Evolutionary conservation across 2,329 filamentous ascomycete genomes (phyloP), one percentile per base, ranked within the genome.

Genomic region (Aspergillus sp.): DNA sequence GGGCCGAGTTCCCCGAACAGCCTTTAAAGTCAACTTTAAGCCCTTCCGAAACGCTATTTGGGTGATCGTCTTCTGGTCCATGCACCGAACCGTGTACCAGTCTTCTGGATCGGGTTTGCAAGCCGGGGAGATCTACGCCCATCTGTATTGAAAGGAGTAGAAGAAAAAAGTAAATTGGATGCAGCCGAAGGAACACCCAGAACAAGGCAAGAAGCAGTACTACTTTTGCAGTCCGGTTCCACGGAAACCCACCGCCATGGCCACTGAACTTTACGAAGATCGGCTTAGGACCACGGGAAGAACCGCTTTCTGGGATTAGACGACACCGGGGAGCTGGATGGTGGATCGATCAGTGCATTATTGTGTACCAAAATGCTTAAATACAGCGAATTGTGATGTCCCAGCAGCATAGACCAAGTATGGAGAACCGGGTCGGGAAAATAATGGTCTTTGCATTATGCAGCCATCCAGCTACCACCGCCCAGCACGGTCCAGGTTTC

Each of bases 41-140:
- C 53, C 53, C 39, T 55, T 23, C 53, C 53, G 53, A 55, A 55
- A 55, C 53, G 39, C 53, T 55, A 55, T 55, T 55, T 55, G 17
- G 39, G 25, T 32, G 53, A 55, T 55, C 53, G 27, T 30, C 41
- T 44, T 55, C n/a, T 50, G 53, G 53, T 55, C 53, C 53, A 55
- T 55, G 53, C 53, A 55, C 53, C 38, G 30, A 38, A 42, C 36
- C 38, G 36, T 27, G 42, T 21, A 47, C 39, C 53, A 55, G 25
- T 47, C 53, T 32, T 30, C 47, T 50, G 47, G 47, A 50, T 50
- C 47, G n/a, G 23, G 39, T 27, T 42, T 13, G 41, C 53, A n/a
- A 36, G 53, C 27, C 17, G 39, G 23, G n/a, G 25, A 47, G 53
- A 44, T 44, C 25, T 13, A 21, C 25, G 23, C 19, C 41, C 13